Base-by-base conservation (phyloP, 306 rosid genomes). In the Gynostemma pentaphyllum region DNA sequence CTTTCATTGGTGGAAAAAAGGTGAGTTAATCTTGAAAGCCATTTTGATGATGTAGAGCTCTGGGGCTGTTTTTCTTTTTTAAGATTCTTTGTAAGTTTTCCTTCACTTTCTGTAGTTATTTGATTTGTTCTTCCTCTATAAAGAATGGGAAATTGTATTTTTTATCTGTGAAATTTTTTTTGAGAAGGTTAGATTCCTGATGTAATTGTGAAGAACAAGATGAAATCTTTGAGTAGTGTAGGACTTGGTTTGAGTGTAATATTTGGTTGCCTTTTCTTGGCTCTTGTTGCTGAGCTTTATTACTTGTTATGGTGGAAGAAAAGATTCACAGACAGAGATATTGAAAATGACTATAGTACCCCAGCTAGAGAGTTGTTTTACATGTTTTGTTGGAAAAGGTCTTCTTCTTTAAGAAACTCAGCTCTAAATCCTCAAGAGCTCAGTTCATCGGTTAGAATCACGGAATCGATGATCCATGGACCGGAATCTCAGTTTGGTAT, bases 301-400 rank as follows among this genome's bases (percentile, higher is more conserved):
- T 92, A 92, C 54, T 69, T 92, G 73, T 52, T 92, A 36, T 88
- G 99, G 99, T 86, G 97, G 97, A 92, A 92, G 85, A 92, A 88
- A 80, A 86, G 84, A 61, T 80, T 86, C 71, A 78, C 81, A 51
- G 76, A 49, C 57, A 86, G 88, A 75, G 88, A 81, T 68, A 79
- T 85, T 55, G 86, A 82, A 34, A 81, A 69, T 74, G 83, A 82
- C 40, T 83, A 82, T 73, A 81, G 83, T 41, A 81, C 81, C 72
- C 95, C 96, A 12, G 74, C 84, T 29, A 91, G 83, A 49, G 96
- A 88, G 75, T 29, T 88, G 2, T 81, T 92, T 84, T 82, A 81
- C 73, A 86, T 84, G 96, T 86, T 92, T 57, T 92, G 99, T 72
- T 92, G 87, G 88, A 84, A 85, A 71, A 92, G 69, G 40, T 76